Evolutionary conservation across 306 rosid species (phyloP).

Genomic region (Pterocarpus santalinus): DNA sequence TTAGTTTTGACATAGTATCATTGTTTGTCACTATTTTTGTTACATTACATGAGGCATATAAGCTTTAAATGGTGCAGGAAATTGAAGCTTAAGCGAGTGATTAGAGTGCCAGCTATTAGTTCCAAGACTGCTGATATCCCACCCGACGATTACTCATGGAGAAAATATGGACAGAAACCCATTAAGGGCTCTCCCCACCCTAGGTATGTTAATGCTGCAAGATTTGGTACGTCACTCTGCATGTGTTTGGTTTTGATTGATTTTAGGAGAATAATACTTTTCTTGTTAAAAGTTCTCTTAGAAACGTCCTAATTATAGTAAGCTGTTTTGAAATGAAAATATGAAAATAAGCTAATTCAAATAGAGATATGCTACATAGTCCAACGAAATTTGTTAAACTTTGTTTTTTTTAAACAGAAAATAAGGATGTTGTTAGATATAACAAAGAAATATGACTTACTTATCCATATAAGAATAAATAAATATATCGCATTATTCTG

Average conservation of each 20-base stretch:
- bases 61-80: conserved; percentile 58
- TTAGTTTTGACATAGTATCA: no score
- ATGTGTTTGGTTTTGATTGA: background rate
- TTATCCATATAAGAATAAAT: no score
- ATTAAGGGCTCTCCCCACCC: conserved; percentile 94
- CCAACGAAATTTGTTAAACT: no score
- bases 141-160: conserved; percentile 83
- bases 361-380: no score
- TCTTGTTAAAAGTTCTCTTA: no score
- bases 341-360: no score
- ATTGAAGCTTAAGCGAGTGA: conserved; percentile 62
- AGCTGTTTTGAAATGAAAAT: no score
- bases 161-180: conserved; percentile 95
- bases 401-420: no score
- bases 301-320: no score
- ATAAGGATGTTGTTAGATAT: no score
- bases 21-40: background rate
- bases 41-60: background rate
- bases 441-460: no score
- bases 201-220: conserved; percentile 52
- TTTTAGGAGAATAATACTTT: background rate
- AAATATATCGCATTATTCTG: background rate
- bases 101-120: conserved; percentile 82
- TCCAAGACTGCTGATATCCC: conserved; percentile 80
- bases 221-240: no score